These are phyloP conservation scores for Phlegmacium glaucopus DNA, from an alignment of 768 basidiomycete genomes.

Conservation along the genomic window DNA sequence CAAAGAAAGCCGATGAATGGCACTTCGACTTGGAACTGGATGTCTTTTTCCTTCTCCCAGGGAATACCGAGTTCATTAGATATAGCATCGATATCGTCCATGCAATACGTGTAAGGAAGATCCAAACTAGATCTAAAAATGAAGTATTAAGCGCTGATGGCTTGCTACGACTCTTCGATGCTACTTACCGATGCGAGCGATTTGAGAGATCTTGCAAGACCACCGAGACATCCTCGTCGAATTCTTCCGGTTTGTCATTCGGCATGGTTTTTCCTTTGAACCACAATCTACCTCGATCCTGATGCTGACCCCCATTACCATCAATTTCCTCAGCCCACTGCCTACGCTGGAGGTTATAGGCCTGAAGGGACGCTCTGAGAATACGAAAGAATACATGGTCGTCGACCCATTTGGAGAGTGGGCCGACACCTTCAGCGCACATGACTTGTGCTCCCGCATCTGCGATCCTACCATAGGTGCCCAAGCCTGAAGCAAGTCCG, in stretches of 20 bases:
- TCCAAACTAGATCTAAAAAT: conserved; percentile 18
- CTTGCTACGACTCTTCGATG: too few relatives aligned
- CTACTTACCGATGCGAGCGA: too few relatives aligned
- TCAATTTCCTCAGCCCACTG: conserved; percentile 13
- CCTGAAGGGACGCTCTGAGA: conserved; percentile 10
- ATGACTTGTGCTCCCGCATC: conserved; percentile 22
- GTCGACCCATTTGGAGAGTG: conserved; percentile 28
- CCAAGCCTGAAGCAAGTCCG: conserved; percentile 18
- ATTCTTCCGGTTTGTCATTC: conserved; percentile 22
- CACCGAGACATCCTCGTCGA: conserved; percentile 26
- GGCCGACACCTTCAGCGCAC: conserved; percentile 17
- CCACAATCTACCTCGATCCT: conserved; percentile 19
- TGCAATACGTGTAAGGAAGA: conserved; percentile 1
- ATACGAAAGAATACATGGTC: conserved; percentile 27
- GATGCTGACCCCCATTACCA: neutral
- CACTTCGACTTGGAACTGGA: conserved; percentile 8
- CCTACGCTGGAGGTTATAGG: conserved; percentile 19
- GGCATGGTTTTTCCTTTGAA: conserved; percentile 18
- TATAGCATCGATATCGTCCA: conserved; percentile 29
- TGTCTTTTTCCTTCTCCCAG: conserved; percentile 17
- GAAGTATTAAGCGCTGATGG: too few relatives aligned
- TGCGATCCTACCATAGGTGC: conserved; percentile 22
- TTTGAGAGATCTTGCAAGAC: conserved; percentile 13
- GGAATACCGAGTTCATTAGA: conserved; percentile 22
- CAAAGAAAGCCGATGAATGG: conserved; percentile 21